phyloP scores from a whole-genome alignment of 495 filamentous ascomycete species.

The Penicillium robsamsonii region DNA sequence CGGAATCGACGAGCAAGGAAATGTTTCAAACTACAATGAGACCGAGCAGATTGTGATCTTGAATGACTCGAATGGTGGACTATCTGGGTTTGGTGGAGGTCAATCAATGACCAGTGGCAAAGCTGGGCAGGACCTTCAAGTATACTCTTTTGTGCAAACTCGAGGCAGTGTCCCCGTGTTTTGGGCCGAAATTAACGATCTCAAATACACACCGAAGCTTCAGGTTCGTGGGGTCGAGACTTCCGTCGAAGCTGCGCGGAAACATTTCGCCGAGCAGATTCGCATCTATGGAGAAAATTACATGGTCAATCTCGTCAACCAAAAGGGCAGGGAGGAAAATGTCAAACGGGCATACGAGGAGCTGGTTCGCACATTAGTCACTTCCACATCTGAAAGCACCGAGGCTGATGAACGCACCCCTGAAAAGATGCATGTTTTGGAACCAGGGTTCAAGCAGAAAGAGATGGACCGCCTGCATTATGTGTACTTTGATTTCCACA shows the following conservation, averaged over 20 bases:
- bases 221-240: slow-evolving; percentile 82
- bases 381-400: slow-evolving; percentile 61
- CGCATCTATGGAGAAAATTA: slow-evolving; percentile 92
- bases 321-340: slow-evolving; percentile 80
- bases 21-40: slow-evolving; percentile 97
- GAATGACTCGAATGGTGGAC: slow-evolving; percentile 70
- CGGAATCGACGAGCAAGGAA: slow-evolving; percentile 87
- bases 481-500: slow-evolving; percentile 97
- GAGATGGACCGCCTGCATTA: slow-evolving; percentile 85
- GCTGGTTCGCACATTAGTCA: slow-evolving; percentile 70
- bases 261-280: slow-evolving; percentile 92
- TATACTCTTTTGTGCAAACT: slow-evolving; percentile 92
- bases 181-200: slow-evolving; percentile 91
- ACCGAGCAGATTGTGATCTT: slow-evolving; percentile 89
- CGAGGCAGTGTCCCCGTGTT: slow-evolving; percentile 91
- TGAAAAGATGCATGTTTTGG: slow-evolving; percentile 79
- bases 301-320: slow-evolving; percentile 94
- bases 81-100: slow-evolving; percentile 79
- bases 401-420: slow-evolving; percentile 56
- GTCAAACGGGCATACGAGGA: slow-evolving; percentile 93
- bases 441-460: slow-evolving; percentile 57
- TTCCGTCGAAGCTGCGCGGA: slow-evolving; percentile 72
- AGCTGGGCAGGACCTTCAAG: slow-evolving; percentile 72
- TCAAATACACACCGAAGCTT: slow-evolving; percentile 84
- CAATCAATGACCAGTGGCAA: slow-evolving; percentile 71